Conservation (phyloP, 192 early-diverging fungal species). For the Coemansia sp. region DNA sequence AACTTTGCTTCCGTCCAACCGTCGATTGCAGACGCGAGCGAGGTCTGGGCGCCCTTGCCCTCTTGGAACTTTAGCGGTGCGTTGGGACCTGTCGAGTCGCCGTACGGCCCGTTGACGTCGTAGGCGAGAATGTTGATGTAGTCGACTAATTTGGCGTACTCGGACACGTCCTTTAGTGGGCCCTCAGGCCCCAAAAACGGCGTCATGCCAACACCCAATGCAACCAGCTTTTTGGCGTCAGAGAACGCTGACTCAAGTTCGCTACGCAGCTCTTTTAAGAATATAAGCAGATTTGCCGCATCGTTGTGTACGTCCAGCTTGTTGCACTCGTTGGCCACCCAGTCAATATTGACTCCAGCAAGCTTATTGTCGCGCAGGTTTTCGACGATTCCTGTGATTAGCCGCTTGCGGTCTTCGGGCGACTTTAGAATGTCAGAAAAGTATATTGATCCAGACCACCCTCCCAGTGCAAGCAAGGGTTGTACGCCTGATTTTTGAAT, state of each 20-base stretch:
- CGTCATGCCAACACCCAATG: constrained; percentile 62
- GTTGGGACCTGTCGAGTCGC: constrained; percentile 59
- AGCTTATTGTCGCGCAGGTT: constrained; percentile 45
- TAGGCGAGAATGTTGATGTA: constrained; percentile 72
- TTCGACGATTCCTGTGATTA: constrained; percentile 46
- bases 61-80: constrained; percentile 55
- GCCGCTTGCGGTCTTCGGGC: constrained; percentile 25
- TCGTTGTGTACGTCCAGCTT: constrained; percentile 58
- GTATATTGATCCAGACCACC: constrained; percentile 68
- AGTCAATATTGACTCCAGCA: constrained; percentile 69
- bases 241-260: constrained; percentile 49
- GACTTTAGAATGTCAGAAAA: constrained; percentile 58
- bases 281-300: constrained; percentile 59
- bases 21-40: constrained; percentile 53
- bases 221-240: constrained; percentile 54
- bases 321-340: constrained; percentile 65
- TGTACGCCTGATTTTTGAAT: constrained; percentile 35
- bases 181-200: constrained; percentile 60
- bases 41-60: constrained; percentile 27
- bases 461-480: constrained; percentile 69
- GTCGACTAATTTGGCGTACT: constrained; percentile 62
- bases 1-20: constrained; percentile 61
- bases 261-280: constrained; percentile 61
- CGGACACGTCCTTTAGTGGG: constrained; percentile 57
- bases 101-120: constrained; percentile 60